Percentiles rank a stretch among this genome's conserved stretches.
phyloP scores from a whole-genome alignment of 345 rosid genomes.

The Salix suchowensis region DNA sequence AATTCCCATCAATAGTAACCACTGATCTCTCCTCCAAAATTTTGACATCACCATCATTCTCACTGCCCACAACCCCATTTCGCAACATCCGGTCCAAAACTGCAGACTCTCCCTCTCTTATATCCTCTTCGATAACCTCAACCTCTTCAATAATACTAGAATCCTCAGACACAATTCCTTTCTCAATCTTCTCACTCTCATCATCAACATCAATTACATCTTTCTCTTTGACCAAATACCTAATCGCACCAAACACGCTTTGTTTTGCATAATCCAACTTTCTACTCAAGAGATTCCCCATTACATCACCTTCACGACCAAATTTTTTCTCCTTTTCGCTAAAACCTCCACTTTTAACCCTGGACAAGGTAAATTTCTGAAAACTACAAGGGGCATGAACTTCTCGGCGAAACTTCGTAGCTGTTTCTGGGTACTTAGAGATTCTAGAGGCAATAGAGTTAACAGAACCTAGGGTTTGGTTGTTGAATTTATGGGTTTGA shows the following conservation, averaged over 20 bases:
- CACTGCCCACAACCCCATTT: not conserved
- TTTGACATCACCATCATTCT: constrained; percentile 22
- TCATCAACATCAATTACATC: constrained; percentile 44
- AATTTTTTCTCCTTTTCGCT: constrained; percentile 13
- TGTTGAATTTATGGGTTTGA: constrained; percentile 18
- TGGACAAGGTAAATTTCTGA: constrained; percentile 42
- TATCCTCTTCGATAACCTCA: constrained; percentile 35
- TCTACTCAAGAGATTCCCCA: constrained; percentile 35
- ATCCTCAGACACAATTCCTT: constrained; percentile 44
- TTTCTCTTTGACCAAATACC: constrained; percentile 30
- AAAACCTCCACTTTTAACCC: constrained; percentile 13
- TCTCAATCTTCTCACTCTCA: constrained; percentile 23
- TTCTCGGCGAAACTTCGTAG: constrained; percentile 43
- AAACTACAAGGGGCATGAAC: constrained; percentile 79
- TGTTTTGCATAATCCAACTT: constrained; percentile 36
- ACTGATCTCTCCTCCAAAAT: constrained; percentile 38
- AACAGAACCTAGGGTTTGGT: constrained; percentile 28
- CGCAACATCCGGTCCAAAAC: constrained; percentile 14
- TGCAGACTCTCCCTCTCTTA: constrained; percentile 22
- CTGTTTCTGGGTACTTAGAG: constrained; percentile 64
- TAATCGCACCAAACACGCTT: constrained; percentile 39
- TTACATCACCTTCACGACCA: constrained; percentile 6
- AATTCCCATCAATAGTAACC: constrained; percentile 37
- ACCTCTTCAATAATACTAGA: constrained; percentile 47
- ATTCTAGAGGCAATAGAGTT: constrained; percentile 48